These are phyloP conservation scores for Hypomyces perniciosus DNA, from an alignment of 2,329 filamentous ascomycete species.

Conservation along the genomic window DNA sequence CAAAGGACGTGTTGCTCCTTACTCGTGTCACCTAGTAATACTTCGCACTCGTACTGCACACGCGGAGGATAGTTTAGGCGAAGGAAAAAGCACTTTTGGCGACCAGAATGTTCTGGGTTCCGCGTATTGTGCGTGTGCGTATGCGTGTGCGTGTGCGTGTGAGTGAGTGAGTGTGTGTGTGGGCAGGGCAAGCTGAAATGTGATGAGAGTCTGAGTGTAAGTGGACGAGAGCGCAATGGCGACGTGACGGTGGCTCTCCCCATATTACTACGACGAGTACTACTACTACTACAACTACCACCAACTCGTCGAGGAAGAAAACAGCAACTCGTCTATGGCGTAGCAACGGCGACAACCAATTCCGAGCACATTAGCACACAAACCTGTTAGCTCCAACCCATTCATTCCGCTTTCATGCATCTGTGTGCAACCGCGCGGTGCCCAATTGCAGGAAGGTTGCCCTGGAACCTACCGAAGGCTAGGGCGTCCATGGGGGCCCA, in stretches of 20 bases:
- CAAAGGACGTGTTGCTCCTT: too few relatives aligned
- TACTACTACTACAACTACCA: too few relatives aligned
- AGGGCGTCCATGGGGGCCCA: constrained; percentile 3
- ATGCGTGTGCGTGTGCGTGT: too few relatives aligned
- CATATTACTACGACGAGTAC: too few relatives aligned
- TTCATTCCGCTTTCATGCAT: background rate
- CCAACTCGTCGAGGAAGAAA: background rate
- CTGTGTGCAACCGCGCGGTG: constrained; percentile 5
- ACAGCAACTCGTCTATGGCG: background rate
- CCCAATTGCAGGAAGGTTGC: constrained; percentile 9
- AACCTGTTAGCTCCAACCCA: background rate
- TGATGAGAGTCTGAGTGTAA: too few relatives aligned
- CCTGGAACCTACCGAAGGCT: constrained; percentile 11
- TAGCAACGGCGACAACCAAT: background rate
- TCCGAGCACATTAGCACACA: background rate
- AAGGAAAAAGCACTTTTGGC: background rate
- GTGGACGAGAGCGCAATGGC: too few relatives aligned
- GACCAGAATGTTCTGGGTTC: background rate
- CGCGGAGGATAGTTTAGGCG: background rate
- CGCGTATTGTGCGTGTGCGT: background rate
- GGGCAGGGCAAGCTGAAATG: too few relatives aligned
- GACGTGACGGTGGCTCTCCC: too few relatives aligned
- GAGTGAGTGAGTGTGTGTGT: too few relatives aligned
- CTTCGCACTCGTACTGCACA: too few relatives aligned
- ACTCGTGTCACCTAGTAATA: too few relatives aligned